These are phyloP conservation scores for Heliocybe sulcata DNA, from an alignment of 1,284 basidiomycete species.

Conservation along the genomic window DNA sequence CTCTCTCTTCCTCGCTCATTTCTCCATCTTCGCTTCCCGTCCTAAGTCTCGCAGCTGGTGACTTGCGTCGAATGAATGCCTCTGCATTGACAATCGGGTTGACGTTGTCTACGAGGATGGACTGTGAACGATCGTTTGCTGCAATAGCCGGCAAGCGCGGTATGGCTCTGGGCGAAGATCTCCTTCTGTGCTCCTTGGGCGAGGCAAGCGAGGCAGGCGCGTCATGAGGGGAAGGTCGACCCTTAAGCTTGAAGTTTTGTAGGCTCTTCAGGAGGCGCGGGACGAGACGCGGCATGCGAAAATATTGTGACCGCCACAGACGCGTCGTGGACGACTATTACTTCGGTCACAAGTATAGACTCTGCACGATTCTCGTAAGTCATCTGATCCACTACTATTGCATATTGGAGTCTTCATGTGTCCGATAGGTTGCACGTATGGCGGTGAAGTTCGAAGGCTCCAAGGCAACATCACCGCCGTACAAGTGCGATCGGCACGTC, in stretches of 20 bases:
- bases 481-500: neutral
- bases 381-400: too few relatives aligned
- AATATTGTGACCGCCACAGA: neutral
- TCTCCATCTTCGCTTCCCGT: conserved; percentile 33
- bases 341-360: too few relatives aligned
- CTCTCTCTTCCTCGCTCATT: conserved; percentile 56
- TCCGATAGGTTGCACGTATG: too few relatives aligned
- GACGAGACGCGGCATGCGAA: conserved; percentile 56
- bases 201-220: neutral
- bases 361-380: too few relatives aligned
- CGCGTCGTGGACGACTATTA: neutral
- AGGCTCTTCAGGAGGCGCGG: conserved; percentile 47
- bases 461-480: too few relatives aligned
- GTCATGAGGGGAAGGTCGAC: neutral
- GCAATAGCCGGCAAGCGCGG: conserved; percentile 20
- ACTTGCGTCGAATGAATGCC: conserved; percentile 46
- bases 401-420: too few relatives aligned
- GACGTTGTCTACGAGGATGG: conserved; percentile 44
- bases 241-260: conserved; percentile 17
- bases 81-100: conserved; percentile 46
- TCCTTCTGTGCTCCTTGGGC: neutral
- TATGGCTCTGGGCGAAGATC: conserved; percentile 5
- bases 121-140: conserved; percentile 33
- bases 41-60: conserved; percentile 37
- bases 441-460: too few relatives aligned